phyloP scores from a whole-genome alignment of 148 eudicot genomes.

The Dianthus caryophyllus region DNA sequence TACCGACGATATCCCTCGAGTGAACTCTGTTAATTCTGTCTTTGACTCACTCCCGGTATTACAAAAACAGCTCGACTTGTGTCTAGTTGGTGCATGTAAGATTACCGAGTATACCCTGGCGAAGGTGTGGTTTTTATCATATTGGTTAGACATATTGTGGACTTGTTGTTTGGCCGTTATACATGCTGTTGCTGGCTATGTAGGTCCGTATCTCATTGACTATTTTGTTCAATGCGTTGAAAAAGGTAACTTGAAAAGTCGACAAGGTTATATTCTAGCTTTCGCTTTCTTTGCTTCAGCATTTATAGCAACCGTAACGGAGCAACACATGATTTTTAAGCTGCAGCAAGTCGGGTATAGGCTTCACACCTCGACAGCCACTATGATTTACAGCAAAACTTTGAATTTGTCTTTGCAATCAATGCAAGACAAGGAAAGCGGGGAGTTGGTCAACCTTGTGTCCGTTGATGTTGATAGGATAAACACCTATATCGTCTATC shows the following conservation, averaged over 20 bases:
- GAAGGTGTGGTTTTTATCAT: conserved; percentile 3
- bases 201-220: conserved; percentile 21
- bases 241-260: not conserved
- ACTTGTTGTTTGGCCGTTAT: not conserved
- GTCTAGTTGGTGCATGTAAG: not conserved
- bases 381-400: conserved; percentile 6
- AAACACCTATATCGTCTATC: not conserved
- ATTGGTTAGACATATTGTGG: conserved; percentile 14
- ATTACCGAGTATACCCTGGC: not conserved
- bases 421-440: not conserved
- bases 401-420: conserved; percentile 4
- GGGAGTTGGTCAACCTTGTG: conserved; percentile 17
- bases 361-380: conserved; percentile 12
- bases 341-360: conserved; percentile 21
- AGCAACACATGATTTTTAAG: not conserved
- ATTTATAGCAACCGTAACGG: not conserved
- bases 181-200: not conserved
- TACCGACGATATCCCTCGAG: conserved; percentile 15
- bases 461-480: conserved; percentile 16
- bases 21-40: no score
- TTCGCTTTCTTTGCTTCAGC: conserved; percentile 4
- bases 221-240: conserved; percentile 16
- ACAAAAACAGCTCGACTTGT: not conserved
- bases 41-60: conserved; percentile 8
- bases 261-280: not conserved